A percentile compares a stretch with the other conserved stretches of the same genome.
phyloP scores from a whole-genome alignment of 305 asterid genomes.

The Fraxinus sp. region DNA sequence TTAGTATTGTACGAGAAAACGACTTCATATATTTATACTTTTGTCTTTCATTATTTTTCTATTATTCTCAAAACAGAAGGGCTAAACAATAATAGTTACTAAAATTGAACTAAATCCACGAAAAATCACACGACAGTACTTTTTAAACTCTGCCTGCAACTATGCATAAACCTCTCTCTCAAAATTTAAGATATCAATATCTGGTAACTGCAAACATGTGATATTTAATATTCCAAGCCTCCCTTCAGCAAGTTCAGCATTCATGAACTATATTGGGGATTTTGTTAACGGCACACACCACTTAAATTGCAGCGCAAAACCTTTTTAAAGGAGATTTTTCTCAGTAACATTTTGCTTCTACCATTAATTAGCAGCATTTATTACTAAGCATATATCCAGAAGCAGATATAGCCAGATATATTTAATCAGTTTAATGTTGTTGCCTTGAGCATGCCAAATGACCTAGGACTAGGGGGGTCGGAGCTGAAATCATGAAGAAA shows the following conservation, averaged over 20 bases:
- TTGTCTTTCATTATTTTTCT: not conserved
- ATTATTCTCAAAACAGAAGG: not conserved
- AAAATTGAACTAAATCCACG: not conserved
- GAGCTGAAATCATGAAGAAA: slow-evolving; percentile 18
- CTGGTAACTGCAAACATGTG: not conserved
- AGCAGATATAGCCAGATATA: not conserved
- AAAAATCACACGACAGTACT: not conserved
- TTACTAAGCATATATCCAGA: not conserved
- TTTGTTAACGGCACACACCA: not conserved
- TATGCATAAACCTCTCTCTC: not conserved
- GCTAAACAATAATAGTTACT: not conserved
- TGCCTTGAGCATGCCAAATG: not conserved
- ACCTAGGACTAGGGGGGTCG: not conserved
- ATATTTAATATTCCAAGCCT: not conserved
- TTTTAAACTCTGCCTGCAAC: not conserved
- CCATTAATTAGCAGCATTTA: not conserved
- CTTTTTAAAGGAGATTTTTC: not conserved
- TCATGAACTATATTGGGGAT: not conserved
- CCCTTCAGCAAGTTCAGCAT: not conserved
- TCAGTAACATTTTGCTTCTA: not conserved
- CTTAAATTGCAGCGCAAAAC: not conserved
- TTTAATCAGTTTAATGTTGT: not conserved
- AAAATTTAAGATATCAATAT: not conserved
- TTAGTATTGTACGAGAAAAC: not conserved
- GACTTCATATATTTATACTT: not conserved